Base-by-base conservation (phyloP, 75 land plant species). In the Pseudotsuga menziesii region DNA sequence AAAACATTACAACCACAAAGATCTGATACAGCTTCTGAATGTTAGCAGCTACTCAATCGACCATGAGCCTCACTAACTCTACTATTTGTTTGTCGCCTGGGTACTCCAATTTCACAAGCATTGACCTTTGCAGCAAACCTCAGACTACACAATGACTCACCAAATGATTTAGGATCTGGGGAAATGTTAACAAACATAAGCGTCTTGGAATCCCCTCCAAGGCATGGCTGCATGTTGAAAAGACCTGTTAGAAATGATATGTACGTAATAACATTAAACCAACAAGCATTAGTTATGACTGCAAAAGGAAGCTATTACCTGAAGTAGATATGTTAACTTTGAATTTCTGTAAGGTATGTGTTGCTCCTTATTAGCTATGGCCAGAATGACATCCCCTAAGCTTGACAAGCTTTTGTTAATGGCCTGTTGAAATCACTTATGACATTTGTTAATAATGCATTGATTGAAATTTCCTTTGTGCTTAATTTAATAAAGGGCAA, bases 121-220 rank as follows among this genome's bases (percentile, higher is more conserved):
- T 82, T 82, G 63, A 82, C 83, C 58, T 82, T 82, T n/a, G 83
- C 82, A 32, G 83, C 83, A 82, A 82, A 82, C 75, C 82, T 71
- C 48, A 82, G 25, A 20, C 83, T 80, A 76, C 83, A 82, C 26
- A 82, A 57, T 20, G 83, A 79, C 83, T 82, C 83, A 19, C 73
- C 36, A 32, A 82, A 70, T 11, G 83, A 82, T 57, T 79, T 82
- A 26, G 76, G 54, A 39, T 82, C 83, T 16, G 82, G 83, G 5
- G 83, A 79, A 61, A 82, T 79, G 76, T 82, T 82, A 9, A 82
- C 83, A 56, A 82, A 82, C 83, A 82, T 82, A n/a, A 82, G 71
- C 2, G 83, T 82, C 83, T 82, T 82, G 17, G 83, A 82, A 72
- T 82, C 83, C 9, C 83, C 83, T 55, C 83, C 82, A 20, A 82